Conservation (phyloP, 2,329 filamentous ascomycete genomes). For the Pseudogymnoascus sp. region DNA sequence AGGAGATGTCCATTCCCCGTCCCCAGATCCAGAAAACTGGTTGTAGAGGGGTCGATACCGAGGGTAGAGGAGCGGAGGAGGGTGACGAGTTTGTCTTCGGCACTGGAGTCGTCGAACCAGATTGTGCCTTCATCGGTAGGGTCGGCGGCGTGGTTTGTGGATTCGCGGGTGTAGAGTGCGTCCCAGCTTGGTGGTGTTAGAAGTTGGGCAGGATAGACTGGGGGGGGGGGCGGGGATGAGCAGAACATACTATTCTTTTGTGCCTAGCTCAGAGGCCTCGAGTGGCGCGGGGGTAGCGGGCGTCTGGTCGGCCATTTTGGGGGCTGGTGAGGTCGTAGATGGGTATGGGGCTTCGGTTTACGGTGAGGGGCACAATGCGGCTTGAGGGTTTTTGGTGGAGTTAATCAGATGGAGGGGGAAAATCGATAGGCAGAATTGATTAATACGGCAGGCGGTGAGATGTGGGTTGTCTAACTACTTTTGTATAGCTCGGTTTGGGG, state of each 20-base stretch:
- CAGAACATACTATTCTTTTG: conserved; percentile 72
- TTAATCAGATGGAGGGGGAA: conserved; percentile 5
- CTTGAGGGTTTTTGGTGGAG: background rate
- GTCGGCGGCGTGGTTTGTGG: conserved; percentile 62
- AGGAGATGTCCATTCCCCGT: conserved; percentile 91
- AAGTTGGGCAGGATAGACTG: background rate
- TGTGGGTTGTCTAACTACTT: background rate
- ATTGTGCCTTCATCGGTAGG: conserved; percentile 76
- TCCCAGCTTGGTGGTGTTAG: conserved; percentile 53
- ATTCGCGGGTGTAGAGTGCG: conserved; percentile 60
- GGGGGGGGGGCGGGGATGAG: background rate
- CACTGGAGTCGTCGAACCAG: conserved; percentile 93
- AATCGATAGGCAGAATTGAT: background rate
- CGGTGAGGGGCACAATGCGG: background rate
- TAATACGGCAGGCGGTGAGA: background rate
- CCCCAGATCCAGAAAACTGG: conserved; percentile 71
- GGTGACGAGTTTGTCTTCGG: conserved; percentile 68
- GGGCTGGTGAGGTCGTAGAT: background rate
- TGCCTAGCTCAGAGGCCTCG: conserved; percentile 68
- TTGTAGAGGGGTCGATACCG: background rate
- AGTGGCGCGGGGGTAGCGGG: conserved; percentile 48
- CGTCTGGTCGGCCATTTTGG: background rate
- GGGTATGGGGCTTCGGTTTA: background rate
- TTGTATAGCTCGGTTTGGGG: background rate
- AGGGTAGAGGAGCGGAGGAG: conserved; percentile 46